Evolutionary conservation across 805 yeast species (phyloP), one percentile per base, ranked within the genome.

Genomic region (Blastobotrys chiropterorum): DNA sequence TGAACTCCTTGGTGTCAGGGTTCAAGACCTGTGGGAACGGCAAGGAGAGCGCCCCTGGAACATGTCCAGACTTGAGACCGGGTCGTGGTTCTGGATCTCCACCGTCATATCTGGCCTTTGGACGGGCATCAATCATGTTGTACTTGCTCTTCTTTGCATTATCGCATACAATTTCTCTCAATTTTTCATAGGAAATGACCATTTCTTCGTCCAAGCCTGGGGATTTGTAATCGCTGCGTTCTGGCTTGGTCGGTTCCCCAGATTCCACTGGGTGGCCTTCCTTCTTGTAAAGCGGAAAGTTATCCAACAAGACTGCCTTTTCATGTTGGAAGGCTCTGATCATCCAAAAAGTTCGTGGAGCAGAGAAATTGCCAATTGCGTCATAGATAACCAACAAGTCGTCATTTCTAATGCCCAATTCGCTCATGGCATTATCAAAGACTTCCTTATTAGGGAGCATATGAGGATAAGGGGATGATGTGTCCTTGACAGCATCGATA

Each of bases 271-370:
- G 76, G 43, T 71, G 75, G 2, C 78, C 78, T 4, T 63, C 66
- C 7, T 63, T 56, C 55, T 76, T 71, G 65, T 84, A 87, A 19
- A 61, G 62, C 13, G 72, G 76, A 59, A 72, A 92, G 56, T 86
- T 86, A 70, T 94, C 85, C 56, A 92, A 75, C 46, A 92, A 63
- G 56, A 73, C 76, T 20, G 90, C 85, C 38, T 79, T 68, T 47
- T 79, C 69, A 66, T 90, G 97, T 5, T 92, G 92, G 66, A 86
- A 88, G 0, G 85, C 72, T 38, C 82, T 76, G 61, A 94, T 77
- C 59, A 90, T 88, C 97, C 97, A 94, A 0, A 90, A 90, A 15
- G 86, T 95, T 58, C 99, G 77, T 39, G 97, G 96, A 1, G 90
- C 81, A 42, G 95, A 83, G 66, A 92, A 89, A 56, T 86, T 82